Percentiles rank a stretch among this genome's conserved stretches.
Conservation (phyloP, 768 basidiomycete species). For the Lactarius pseudohatsudake region DNA sequence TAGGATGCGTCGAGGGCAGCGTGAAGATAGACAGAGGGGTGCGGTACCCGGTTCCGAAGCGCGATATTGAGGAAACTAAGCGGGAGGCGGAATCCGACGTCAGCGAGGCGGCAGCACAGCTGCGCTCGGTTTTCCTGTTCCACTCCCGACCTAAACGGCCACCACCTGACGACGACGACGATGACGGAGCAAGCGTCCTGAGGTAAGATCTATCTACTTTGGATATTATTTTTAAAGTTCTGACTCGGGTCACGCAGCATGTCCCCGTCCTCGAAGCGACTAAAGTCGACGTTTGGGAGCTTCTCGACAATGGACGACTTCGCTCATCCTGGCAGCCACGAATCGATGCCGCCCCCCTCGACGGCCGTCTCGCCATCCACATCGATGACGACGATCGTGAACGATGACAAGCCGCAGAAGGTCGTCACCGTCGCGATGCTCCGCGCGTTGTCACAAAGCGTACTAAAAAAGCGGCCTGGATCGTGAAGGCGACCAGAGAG, state of each 20-base stretch:
- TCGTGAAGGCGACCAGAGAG: not conserved
- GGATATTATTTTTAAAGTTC: not conserved
- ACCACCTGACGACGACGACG: slow-evolving; percentile 28
- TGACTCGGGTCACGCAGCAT: slow-evolving; percentile 8
- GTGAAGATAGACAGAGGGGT: slow-evolving; percentile 22
- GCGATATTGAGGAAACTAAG: slow-evolving; percentile 22
- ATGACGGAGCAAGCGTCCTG: slow-evolving; percentile 21
- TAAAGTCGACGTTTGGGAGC: slow-evolving; percentile 25
- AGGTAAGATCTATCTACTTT: slow-evolving; percentile 17
- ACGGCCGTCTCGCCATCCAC: slow-evolving; percentile 21
- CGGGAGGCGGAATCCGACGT: slow-evolving; percentile 22
- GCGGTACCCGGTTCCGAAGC: slow-evolving; percentile 25
- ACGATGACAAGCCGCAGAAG: slow-evolving; percentile 15
- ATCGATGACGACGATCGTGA: slow-evolving; percentile 22
- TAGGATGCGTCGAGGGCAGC: slow-evolving; percentile 19
- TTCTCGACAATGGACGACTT: slow-evolving; percentile 19
- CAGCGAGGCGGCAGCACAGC: slow-evolving; percentile 17
- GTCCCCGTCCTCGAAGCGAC: slow-evolving; percentile 26
- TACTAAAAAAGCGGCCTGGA: slow-evolving; percentile 15
- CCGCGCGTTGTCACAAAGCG: slow-evolving; percentile 24
- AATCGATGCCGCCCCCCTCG: slow-evolving; percentile 24
- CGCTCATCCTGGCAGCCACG: not conserved
- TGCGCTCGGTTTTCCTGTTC: slow-evolving; percentile 24
- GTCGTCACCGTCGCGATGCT: slow-evolving; percentile 29
- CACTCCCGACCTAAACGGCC: slow-evolving; percentile 27